Base-by-base conservation (phyloP, 257 asterid species). In the Rehmannia glutinosa region DNA sequence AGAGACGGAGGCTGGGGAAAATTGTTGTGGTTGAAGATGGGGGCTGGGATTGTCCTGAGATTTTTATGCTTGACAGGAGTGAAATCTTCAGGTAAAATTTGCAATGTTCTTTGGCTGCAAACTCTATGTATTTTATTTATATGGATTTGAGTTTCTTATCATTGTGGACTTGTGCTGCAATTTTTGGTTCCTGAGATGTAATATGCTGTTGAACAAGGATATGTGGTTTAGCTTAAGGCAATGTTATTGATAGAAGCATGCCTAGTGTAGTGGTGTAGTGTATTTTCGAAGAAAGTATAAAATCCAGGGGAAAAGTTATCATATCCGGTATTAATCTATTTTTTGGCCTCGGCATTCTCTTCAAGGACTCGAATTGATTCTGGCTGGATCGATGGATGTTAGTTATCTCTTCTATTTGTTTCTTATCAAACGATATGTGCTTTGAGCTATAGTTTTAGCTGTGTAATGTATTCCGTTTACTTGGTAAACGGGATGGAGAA, bases 41-140 rank as follows among this genome's bases (percentile, higher is more conserved):
- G 32, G 83, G 50, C 19, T 55, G 79, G 70, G 80, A 80, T 62
- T 63, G 52, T 56, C 88, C 90, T 5, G 92, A 81, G 1, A 61
- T 90, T 58, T 93, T 82, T 81, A 93, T 93, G 97, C 93, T 93
- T 2, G 96, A 90, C 50, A 51, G 59, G 69, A 71, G 85, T 62
- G 83, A 79, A 62, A 93, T 93, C 47, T 83, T 79, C 85, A 90
- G 97, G 98, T 92, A 72, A 45, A 41, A n/a, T 28, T 17, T 42
- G 64, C 46, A 2, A 23, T 5, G 42, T 43, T 38, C 10, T 20
- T 66, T 47, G 13, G 13, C n/a, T 2, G 36, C 58, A 27, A 64
- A 47, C 35, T 52, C 25, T 8, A 20, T 30, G 24, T 11, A 19
- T 21, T 77, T 19, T 23, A 2, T 16, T 25, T 58, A 46, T 16